Evolutionary conservation across 495 filamentous ascomycete genomes (phyloP), one percentile per base, ranked within the genome.

Genomic region (Penicillium herquei): DNA sequence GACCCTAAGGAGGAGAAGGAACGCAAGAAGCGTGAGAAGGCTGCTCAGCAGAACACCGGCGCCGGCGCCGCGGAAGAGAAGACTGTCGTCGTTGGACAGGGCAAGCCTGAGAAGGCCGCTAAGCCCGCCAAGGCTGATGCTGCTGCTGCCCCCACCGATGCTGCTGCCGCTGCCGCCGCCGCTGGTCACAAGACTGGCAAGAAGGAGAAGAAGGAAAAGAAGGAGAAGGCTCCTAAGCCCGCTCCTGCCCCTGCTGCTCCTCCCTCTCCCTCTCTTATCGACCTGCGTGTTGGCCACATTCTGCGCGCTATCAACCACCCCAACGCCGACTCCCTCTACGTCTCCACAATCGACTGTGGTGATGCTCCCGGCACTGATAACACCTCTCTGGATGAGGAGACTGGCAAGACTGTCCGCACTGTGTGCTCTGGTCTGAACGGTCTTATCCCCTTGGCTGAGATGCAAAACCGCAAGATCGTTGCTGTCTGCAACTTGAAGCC

Each of bases 401-500:
- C 95, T 50, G 92, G 91, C 45, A 88, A 92, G 71, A 83, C 91
- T 35, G 88, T 91, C 49, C 88, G 94, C 10, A 98, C 94, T 6
- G 93, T 98, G 12, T 98, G 95, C 81, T 97, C 93, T 3, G 94
- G 94, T 21, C 77, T 98, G 54, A 96, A 96, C 71, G 95, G 95
- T 1, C 81, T 98, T 14, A 72, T 98, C 2, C 94, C 94, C 0
- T 79, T 98, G 49, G 90, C 86, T 72, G 91, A 96, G 72, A 96
- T 98, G 95, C 94, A 98, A 71, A 84, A 81, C 65, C 88, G 95
- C 64, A 96, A 93, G 78, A 90, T 98, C 44, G 84, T 98, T 40
- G 88, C 90, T 10, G 92, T 98, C 18, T 95, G 91, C 78, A 98
- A 98, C 72, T 79, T 98, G 63, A 98, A 98, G 82, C 94, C 94